Evolutionary conservation across 257 asterid genomes (phyloP).

Genomic region (Parsonsia alboflavescens): DNA sequence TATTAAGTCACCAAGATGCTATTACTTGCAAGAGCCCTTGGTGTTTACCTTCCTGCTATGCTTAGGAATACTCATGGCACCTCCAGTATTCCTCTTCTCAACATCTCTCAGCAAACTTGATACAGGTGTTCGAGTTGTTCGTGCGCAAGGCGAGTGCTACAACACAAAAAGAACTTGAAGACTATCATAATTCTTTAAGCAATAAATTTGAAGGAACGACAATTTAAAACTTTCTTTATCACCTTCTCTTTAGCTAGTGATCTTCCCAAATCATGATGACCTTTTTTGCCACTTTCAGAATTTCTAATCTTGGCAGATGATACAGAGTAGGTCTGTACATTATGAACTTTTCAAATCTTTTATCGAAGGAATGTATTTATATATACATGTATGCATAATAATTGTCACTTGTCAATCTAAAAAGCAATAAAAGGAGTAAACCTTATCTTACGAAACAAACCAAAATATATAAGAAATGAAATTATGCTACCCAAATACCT

Average conservation of each 20-base stretch:
- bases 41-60: conserved; percentile 79
- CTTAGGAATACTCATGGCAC: conserved; percentile 49
- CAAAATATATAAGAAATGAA: neutral
- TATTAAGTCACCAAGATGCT: neutral
- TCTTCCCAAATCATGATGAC: conserved; percentile 39
- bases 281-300: conserved; percentile 42
- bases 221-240: conserved; percentile 18
- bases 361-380: too few species aligned
- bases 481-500: neutral
- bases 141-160: conserved; percentile 53
- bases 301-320: conserved; percentile 55
- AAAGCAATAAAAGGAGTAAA: neutral
- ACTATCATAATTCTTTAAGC: conserved; percentile 1
- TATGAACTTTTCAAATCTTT: neutral
- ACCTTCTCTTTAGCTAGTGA: conserved; percentile 59
- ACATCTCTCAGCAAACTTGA: conserved; percentile 63
- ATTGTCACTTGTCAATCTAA: neutral
- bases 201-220: conserved; percentile 8
- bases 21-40: conserved; percentile 6
- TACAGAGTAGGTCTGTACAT: conserved; percentile 50
- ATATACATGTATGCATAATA: neutral
- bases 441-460: neutral
- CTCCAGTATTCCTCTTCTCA: conserved; percentile 55
- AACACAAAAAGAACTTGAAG: conserved; percentile 8
- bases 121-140: conserved; percentile 62